Evolutionary conservation across 164 flowering plant genomes (phyloP).

Genomic region (Piper longum): DNA sequence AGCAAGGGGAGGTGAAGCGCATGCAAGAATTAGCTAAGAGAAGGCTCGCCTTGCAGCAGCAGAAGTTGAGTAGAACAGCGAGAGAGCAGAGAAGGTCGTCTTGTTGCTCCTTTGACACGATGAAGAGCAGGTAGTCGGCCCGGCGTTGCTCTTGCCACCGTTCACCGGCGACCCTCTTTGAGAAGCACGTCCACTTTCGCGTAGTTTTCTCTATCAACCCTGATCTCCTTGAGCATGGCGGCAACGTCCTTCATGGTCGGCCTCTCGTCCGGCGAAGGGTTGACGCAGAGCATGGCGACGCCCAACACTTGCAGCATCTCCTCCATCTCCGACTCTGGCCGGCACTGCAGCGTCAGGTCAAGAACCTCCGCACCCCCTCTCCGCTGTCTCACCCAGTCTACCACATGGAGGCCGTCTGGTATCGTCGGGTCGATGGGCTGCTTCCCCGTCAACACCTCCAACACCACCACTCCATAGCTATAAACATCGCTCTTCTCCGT

Average conservation of each 20-base stretch:
- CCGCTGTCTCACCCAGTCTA: slow-evolving; percentile 75
- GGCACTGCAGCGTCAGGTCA: slow-evolving; percentile 30
- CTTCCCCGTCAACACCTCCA: slow-evolving; percentile 83
- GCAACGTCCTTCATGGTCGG: slow-evolving; percentile 93
- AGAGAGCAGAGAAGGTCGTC: slow-evolving; percentile 63
- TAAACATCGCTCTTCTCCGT: slow-evolving; percentile 93
- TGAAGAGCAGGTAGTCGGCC: slow-evolving; percentile 17
- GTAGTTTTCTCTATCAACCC: slow-evolving; percentile 55
- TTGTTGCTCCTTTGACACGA: slow-evolving; percentile 34
- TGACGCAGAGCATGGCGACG: slow-evolving; percentile 74
- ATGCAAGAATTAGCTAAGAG: slow-evolving; percentile 2
- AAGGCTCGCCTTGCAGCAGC: slow-evolving; percentile 20
- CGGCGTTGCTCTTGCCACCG: slow-evolving; percentile 11
- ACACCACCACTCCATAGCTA: slow-evolving; percentile 75
- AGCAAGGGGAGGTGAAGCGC: not conserved
- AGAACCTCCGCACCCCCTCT: slow-evolving; percentile 46
- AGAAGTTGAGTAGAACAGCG: slow-evolving; percentile 50
- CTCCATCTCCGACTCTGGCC: slow-evolving; percentile 52
- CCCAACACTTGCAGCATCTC: slow-evolving; percentile 87
- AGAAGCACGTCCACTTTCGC: slow-evolving; percentile 47
- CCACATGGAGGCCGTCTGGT: slow-evolving; percentile 73
- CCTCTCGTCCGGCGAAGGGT: slow-evolving; percentile 61
- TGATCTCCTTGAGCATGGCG: slow-evolving; percentile 87
- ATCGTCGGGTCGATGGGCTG: slow-evolving; percentile 91
- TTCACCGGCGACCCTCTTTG: slow-evolving; percentile 26